Conservation (phyloP, 768 basidiomycete species). For the Sarcodon aspratus region DNA sequence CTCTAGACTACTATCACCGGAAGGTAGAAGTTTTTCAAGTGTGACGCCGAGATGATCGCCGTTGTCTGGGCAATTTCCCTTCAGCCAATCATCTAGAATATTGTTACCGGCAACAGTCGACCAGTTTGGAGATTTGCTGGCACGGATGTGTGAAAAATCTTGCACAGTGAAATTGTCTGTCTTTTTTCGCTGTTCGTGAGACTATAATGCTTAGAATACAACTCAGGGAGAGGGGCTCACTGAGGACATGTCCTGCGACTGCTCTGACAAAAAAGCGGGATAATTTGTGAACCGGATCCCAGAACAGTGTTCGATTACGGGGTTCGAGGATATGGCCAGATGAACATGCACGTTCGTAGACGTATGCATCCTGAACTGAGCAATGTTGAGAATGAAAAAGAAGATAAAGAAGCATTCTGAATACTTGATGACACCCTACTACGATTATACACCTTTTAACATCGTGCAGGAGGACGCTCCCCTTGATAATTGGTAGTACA, state of each 20-base stretch:
- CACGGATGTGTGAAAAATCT: slow-evolving; percentile 78
- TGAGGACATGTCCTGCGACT: background rate
- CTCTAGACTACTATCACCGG: too few relatives aligned
- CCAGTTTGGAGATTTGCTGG: slow-evolving; percentile 77
- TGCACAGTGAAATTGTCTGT: slow-evolving; percentile 28
- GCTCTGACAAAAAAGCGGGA: slow-evolving; percentile 25
- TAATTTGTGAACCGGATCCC: slow-evolving; percentile 54
- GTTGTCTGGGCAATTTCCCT: background rate
- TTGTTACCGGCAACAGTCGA: slow-evolving; percentile 7
- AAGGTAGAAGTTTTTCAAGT: too few relatives aligned
- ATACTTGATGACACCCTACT: slow-evolving; percentile 74
- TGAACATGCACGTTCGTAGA: slow-evolving; percentile 56
- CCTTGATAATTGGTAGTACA: slow-evolving; percentile 50
- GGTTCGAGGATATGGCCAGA: slow-evolving; percentile 55
- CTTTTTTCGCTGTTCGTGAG: background rate
- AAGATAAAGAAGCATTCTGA: background rate
- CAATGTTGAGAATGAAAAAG: background rate
- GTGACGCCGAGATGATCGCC: background rate
- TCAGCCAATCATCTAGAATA: background rate
- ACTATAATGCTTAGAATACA: slow-evolving; percentile 1
- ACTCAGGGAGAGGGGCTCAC: background rate
- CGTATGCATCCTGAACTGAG: slow-evolving; percentile 81
- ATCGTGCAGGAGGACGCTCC: slow-evolving; percentile 66
- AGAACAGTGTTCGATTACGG: slow-evolving; percentile 70
- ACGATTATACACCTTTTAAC: slow-evolving; percentile 52